Base-by-base conservation (phyloP, 1,284 basidiomycete species). In the Puccinia triticina region DNA sequence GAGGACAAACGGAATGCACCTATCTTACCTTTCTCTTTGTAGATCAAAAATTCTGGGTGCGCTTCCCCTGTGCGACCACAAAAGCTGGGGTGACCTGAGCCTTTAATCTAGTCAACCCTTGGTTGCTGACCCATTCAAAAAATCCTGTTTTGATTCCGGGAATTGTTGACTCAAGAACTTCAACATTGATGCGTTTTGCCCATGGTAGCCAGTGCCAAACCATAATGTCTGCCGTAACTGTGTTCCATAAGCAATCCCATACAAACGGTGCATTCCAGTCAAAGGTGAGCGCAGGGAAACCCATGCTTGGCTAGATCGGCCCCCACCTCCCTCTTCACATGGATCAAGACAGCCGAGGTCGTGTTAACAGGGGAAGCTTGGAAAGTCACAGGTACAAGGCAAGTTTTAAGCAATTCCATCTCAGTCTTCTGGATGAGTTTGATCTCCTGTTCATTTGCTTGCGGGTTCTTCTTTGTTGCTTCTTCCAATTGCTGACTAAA, bases 11-110 rank as follows among this genome's bases (percentile, higher is more conserved):
- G 18, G 16, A 67, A 37, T 67, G 32, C 2, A 43, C 18, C 23
- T 53, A 53, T 53, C 40, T 67, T 43, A 67, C 64, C 34, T 67
- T 67, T 67, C 64, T 67, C 34, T 67, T 67, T 67, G 64, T 67
- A 34, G 14, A 16, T 40, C 64, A 3, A 14, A 67, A 1, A 67
- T 67, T 21, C 64, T 67, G 64, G 14, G 32, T 5, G 16, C 26
- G 32, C 32, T 67, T 67, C n/a, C 64, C 37, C 34, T 37, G 34
- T 67, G 32, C 34, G 21, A 29, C 64, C 1, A 67, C 40, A 7
- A 1, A 29, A 37, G 64, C 26, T 16, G 32, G 34, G 21, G 40
- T 67, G 11, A 37, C 16, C n/a, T 37, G 32, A 37, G 29, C n/a
- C 64, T 67, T 67, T 23, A 37, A 4, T 16, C 64, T 10, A 21